Conservation (phyloP, 495 filamentous ascomycete species). For the Xanthoparmelia taractica region DNA sequence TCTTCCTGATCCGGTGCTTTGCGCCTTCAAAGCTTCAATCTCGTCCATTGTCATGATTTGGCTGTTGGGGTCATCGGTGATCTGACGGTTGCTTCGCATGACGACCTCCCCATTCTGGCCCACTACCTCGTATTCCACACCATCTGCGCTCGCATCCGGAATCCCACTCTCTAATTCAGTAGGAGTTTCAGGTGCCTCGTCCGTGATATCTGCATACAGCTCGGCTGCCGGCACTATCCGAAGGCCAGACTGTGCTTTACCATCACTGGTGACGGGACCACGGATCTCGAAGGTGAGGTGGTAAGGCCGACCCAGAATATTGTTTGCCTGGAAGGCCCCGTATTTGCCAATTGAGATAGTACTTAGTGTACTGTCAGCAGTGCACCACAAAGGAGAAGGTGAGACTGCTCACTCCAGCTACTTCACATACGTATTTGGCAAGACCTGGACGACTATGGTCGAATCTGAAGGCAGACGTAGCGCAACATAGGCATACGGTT, state of each 20-base stretch:
- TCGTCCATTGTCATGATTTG: conserved; percentile 78
- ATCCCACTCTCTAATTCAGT: conserved; percentile 41
- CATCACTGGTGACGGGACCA: conserved; percentile 57
- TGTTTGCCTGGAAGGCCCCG: conserved; percentile 76
- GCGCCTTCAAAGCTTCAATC: conserved; percentile 84
- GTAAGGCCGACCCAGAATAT: conserved; percentile 79
- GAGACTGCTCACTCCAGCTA: conserved; percentile 30
- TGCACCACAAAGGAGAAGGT: conserved; percentile 11
- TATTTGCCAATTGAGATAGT: conserved; percentile 82
- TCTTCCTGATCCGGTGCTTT: conserved; percentile 68
- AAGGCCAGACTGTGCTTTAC: conserved; percentile 50
- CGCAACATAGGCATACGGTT: conserved; percentile 55
- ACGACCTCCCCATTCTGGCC: conserved; percentile 51
- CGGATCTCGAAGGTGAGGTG: conserved; percentile 84
- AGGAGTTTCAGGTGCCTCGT: conserved; percentile 39
- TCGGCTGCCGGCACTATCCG: conserved; percentile 76
- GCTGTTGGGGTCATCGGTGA: conserved; percentile 68
- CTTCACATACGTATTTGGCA: conserved; percentile 66
- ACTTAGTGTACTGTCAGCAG: conserved; percentile 40
- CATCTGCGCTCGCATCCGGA: conserved; percentile 38
- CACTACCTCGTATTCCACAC: conserved; percentile 42
- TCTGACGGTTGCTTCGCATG: conserved; percentile 70
- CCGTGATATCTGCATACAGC: conserved; percentile 70
- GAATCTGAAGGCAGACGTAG: conserved; percentile 62
- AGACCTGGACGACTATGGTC: conserved; percentile 54